These are phyloP conservation scores for Fomitopsis palustris DNA, from an alignment of 1,284 basidiomycete species.

Conservation along the genomic window DNA sequence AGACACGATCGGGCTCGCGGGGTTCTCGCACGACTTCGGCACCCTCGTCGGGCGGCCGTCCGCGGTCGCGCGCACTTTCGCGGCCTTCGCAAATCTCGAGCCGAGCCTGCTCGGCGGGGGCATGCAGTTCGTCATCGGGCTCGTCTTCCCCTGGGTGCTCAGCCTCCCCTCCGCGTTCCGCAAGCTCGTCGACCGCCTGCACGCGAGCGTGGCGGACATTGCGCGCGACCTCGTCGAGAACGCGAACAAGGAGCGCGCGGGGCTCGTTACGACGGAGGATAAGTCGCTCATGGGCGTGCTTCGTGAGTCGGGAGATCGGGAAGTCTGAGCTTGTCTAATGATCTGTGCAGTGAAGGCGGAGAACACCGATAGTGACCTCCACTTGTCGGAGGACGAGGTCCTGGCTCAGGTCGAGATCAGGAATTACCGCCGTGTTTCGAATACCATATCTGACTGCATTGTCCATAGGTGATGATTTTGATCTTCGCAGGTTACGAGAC, in stretches of 20 bases:
- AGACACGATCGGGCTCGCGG: conserved; percentile 57
- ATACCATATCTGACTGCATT: not conserved
- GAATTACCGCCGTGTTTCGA: not conserved
- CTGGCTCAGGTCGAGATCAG: conserved; percentile 42
- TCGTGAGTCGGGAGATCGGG: no score
- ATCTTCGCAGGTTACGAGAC: conserved; percentile 41
- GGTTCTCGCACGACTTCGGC: conserved; percentile 55
- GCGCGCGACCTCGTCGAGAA: conserved; percentile 44
- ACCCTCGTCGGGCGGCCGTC: conserved; percentile 45
- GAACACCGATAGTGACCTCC: conserved; percentile 33
- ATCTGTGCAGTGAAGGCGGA: conserved; percentile 48
- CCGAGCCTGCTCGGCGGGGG: conserved; percentile 21
- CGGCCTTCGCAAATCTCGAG: conserved; percentile 32
- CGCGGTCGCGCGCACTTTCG: conserved; percentile 44
- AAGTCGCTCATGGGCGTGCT: conserved; percentile 54
- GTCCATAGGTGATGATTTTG: conserved; percentile 33
- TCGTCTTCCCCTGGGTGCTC: conserved; percentile 36
- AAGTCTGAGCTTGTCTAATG: no score
- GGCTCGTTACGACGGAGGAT: conserved; percentile 34
- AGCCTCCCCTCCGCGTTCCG: conserved; percentile 40
- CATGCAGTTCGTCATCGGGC: conserved; percentile 38
- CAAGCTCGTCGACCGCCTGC: conserved; percentile 33
- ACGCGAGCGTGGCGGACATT: conserved; percentile 40
- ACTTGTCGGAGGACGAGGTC: conserved; percentile 65
- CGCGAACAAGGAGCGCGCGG: conserved; percentile 38